These are phyloP conservation scores for Ettlia oleoabundans DNA, from an alignment of 139 green algal species.

Conservation along the genomic window DNA sequence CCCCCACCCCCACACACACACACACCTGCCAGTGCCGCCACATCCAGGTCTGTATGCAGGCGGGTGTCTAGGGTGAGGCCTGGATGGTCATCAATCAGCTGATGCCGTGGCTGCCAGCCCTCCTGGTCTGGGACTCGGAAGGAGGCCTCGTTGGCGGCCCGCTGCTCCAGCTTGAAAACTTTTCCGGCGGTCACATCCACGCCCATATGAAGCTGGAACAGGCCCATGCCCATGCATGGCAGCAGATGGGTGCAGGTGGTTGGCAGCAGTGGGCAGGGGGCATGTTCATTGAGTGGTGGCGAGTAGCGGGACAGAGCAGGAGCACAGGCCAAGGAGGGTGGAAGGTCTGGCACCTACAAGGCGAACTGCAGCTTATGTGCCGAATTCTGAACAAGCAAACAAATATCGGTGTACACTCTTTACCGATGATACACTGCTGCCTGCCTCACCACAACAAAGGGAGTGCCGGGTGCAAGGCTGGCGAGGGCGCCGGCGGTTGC, in stretches of 20 bases:
- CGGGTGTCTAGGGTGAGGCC: neutral
- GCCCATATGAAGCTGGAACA: slow-evolving; percentile 49
- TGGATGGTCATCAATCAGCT: slow-evolving; percentile 2
- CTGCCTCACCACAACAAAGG: slow-evolving; percentile 11
- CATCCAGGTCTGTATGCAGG: slow-evolving; percentile 9
- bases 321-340: neutral
- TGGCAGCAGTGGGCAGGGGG: neutral
- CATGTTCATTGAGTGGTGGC: neutral
- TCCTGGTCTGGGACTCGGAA: slow-evolving; percentile 53
- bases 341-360: neutral
- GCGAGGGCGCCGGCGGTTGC: no score
- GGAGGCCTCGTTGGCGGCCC: slow-evolving; percentile 50
- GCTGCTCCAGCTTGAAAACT: slow-evolving; percentile 52
- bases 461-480: neutral
- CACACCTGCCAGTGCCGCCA: slow-evolving; percentile 3
- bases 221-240: no score
- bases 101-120: slow-evolving; percentile 27
- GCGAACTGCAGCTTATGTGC: neutral
- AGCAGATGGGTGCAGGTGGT: neutral
- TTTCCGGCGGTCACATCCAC: slow-evolving; percentile 29
- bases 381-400: neutral
- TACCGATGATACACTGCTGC: no score
- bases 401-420: neutral
- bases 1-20: no score
- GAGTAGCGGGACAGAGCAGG: no score